These are phyloP conservation scores for Larix kaempferi DNA, from an alignment of 75 land plant genomes.

Conservation along the genomic window DNA sequence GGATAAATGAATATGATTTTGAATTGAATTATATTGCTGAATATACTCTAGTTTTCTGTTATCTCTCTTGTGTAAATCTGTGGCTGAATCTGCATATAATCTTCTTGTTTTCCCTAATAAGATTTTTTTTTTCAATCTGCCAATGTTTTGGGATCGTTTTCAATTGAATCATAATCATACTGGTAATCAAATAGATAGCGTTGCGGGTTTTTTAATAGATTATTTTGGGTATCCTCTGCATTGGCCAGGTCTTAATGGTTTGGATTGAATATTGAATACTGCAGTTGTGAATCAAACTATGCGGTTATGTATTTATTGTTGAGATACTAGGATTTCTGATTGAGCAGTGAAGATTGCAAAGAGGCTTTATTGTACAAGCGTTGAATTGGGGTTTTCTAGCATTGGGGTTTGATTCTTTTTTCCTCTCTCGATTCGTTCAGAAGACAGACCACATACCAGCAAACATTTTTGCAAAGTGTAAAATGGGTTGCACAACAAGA, in stretches of 20 bases:
- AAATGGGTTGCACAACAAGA: slow-evolving; percentile 10
- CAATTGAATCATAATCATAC: background rate
- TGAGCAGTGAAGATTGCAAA: background rate
- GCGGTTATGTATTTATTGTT: background rate
- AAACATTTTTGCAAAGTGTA: background rate
- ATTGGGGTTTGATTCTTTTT: background rate
- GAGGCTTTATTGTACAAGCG: background rate
- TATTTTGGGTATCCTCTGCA: background rate
- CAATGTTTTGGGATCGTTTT: background rate
- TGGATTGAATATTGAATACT: background rate
- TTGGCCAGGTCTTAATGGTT: slow-evolving; percentile 2
- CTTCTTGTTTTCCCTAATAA: no score
- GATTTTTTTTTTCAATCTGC: background rate
- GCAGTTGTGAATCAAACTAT: background rate
- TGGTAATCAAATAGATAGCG: background rate
- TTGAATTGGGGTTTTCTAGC: slow-evolving; percentile 1
- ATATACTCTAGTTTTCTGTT: no score
- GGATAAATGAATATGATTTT: no score
- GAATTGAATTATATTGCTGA: no score
- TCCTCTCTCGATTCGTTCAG: background rate
- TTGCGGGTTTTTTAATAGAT: background rate
- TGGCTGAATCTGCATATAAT: no score
- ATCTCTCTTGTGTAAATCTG: no score
- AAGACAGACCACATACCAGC: background rate
- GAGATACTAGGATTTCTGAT: background rate